Evolutionary conservation across 2,329 filamentous ascomycete species (phyloP), one percentile per base, ranked within the genome.

Genomic region (Exserohilum turcica): DNA sequence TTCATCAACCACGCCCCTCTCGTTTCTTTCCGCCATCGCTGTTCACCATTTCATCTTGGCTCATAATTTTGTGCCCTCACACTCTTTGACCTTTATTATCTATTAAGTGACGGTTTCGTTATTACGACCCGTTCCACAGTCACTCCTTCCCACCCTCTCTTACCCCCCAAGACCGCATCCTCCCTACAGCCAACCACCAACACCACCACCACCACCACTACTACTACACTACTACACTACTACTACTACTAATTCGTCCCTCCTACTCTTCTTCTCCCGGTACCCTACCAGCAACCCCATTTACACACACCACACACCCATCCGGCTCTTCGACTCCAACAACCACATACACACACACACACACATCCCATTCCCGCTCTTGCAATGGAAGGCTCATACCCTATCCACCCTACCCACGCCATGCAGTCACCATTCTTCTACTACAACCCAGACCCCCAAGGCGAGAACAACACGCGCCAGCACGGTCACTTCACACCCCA

Each of bases 371-470:
- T n/a, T n/a, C n/a, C n/a, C n/a, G n/a, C 59, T 67, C 56, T 53
- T 55, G 56, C 77, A 79, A 91, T 91, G 88, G 88, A 90, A 70
- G 76, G 84, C 77, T 68, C 85, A 83, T 82, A 82, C 67, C 72
- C 77, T 59, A 77, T 80, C 68, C 77, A 78, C 70, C 72, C 76
- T 53, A 60, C 77, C 64, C 76, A 78, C 75, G 75, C 82, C 68
- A 85, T 90, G 81, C 88, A 90, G 77, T 84, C 87, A 62, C 81
- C 89, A 54, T 95, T 92, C 81, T 92, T 90, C 83, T 94, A 92
- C 82, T 96, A 93, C 80, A 88, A 86, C 64, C 86, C 89, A 62
- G 90, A 94, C 65, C 82, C 87, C 60, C 86, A 85, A 74, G 80
- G 85, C 59, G 88, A 92, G 67, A 75, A 71, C 73, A 60, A 66